Base-by-base conservation (phyloP, 345 rosid genomes). In the Bretschneidera sinensis region DNA sequence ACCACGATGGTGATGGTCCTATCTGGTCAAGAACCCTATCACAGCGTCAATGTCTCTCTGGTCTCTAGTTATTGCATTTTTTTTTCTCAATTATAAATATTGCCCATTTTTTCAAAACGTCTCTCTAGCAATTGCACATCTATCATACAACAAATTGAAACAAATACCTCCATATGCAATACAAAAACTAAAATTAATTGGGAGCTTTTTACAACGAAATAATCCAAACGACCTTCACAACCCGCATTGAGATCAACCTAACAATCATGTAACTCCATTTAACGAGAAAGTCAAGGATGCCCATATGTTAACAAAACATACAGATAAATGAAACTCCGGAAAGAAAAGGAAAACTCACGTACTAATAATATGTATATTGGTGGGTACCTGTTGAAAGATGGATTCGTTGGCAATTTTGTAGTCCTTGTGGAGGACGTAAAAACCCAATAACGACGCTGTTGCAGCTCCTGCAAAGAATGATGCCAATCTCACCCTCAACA, bases 391-490 rank as follows among this genome's bases (percentile, higher is more conserved):
- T 18, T 78, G 88, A 71, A 88, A 75, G 68, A 91, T 76, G 62
- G 97, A 77, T 59, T 86, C 79, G 65, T 90, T 91, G 60, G 95
- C 95, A 69, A 74, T 64, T 67, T 85, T 85, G 85, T 88, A 94
- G 68, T 94, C 99, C 65, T 83, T 82, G 60, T 85, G 83, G 54
- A 94, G 96, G 51, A 88, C 16, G 70, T 78, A 83, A 45, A 94
- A 64, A 4, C 96, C 99, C 19, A 80, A 48, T 59, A 80, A 77
- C 17, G 99, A 94, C 39, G 97, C 91, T 62, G 89, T 69, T 15
- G 99, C 91, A 0, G 92, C 91, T 57, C 96, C 97, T 17, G 96
- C 82, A 64, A 91, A 91, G 78, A 94, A 94, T 11, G 99, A 88
- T 31, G 95, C 96, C 70, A 91, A 74, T 76, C 99, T 85, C 67